These are phyloP conservation scores for Podaxis rugospora DNA, from an alignment of 768 basidiomycete genomes.

Conservation along the genomic window DNA sequence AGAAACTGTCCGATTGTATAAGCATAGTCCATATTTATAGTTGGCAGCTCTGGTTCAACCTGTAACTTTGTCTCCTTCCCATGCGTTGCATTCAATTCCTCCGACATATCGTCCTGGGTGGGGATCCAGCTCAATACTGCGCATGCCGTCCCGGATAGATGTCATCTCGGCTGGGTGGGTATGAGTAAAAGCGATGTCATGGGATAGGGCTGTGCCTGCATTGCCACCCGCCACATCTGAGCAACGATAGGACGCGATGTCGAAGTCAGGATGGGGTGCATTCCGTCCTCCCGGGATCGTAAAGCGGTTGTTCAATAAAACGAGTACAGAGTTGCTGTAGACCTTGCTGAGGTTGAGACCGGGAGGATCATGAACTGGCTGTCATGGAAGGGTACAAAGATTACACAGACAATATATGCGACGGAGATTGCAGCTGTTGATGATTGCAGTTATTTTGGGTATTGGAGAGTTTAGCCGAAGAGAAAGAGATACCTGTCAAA, in stretches of 20 bases:
- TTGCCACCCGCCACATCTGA: too few species aligned
- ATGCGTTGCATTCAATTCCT: neutral
- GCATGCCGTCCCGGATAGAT: neutral
- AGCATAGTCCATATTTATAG: too few species aligned
- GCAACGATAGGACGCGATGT: neutral
- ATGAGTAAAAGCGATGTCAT: neutral
- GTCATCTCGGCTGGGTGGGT: neutral
- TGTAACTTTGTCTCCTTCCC: neutral
- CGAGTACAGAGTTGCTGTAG: constrained; percentile 2
- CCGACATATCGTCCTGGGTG: neutral
- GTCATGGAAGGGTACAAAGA: neutral
- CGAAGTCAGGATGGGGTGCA: neutral
- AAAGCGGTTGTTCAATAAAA: constrained; percentile 7
- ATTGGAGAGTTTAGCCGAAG: neutral
- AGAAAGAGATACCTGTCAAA: neutral
- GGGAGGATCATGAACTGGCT: neutral
- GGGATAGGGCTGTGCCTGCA: neutral
- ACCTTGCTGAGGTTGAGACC: constrained; percentile 3
- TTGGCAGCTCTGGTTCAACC: too few species aligned
- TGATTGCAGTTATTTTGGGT: neutral
- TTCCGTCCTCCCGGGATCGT: constrained; percentile 2
- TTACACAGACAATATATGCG: neutral
- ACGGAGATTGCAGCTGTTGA: neutral
- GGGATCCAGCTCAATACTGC: neutral
- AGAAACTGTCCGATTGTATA: too few species aligned